Percentiles rank a stretch among this genome's conserved stretches.
Conservation (phyloP, 495 filamentous ascomycete genomes). For the Coniosporium apollinis region DNA sequence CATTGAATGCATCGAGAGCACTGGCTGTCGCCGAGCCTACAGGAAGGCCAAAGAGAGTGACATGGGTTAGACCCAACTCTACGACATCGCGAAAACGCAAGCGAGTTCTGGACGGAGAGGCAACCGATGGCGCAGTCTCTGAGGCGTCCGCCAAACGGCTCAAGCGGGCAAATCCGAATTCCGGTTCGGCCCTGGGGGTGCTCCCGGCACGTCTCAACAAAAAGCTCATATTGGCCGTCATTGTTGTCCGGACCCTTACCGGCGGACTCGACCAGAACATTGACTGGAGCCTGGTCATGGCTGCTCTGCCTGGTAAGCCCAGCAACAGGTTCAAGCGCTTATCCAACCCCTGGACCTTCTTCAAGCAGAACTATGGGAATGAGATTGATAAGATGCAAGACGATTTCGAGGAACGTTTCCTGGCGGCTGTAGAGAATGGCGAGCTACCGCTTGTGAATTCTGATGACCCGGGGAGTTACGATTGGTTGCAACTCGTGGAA, state of each 20-base stretch:
- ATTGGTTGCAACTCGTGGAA: slow-evolving; percentile 57
- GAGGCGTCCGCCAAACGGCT: no score
- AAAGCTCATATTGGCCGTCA: slow-evolving; percentile 40
- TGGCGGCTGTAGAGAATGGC: slow-evolving; percentile 55
- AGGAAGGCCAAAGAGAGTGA: no score
- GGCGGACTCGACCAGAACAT: slow-evolving; percentile 52
- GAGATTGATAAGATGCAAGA: slow-evolving; percentile 50
- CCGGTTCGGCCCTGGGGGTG: no score
- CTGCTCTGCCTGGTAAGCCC: slow-evolving; percentile 35
- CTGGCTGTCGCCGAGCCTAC: no score
- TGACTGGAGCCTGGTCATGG: slow-evolving; percentile 57
- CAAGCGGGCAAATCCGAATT: no score
- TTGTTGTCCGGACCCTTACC: slow-evolving; percentile 53
- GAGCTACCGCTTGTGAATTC: slow-evolving; percentile 57
- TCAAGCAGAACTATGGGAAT: slow-evolving; percentile 40
- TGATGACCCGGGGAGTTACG: slow-evolving; percentile 49
- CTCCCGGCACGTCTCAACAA: no score
- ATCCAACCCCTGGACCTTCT: slow-evolving; percentile 35
- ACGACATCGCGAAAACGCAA: no score
- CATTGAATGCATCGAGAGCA: no score
- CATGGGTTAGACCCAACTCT: no score
- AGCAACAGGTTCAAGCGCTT: slow-evolving; percentile 39
- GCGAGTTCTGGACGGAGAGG: no score
- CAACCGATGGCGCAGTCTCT: no score
- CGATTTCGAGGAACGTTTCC: slow-evolving; percentile 62